Base-by-base conservation (phyloP, 2,329 filamentous ascomycete genomes). In the Scedosporium boydii region DNA sequence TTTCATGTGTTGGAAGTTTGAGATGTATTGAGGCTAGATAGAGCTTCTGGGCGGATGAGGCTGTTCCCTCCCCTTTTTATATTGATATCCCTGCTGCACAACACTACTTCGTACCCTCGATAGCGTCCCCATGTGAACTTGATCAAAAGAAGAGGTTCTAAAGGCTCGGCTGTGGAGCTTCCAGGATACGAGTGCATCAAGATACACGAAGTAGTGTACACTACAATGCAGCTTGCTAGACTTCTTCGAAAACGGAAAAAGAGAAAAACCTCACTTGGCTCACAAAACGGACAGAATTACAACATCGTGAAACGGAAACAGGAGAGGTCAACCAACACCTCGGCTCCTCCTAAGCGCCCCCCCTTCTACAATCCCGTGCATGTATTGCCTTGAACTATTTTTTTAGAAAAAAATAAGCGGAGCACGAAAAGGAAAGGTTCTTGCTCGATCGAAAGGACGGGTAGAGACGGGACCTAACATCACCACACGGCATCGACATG, bases 401-500 rank as follows among this genome's bases (percentile, higher is more conserved):
- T n/a, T 14, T 46, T 18, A 23, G 3, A 23, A 29, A 46, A 16
- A 46, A 46, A 46, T 23, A 55, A 55, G 55, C 55, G 55, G 55
- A 23, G 27, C 27, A 34, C 55, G 55, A 16, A 16, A 18, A 16
- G 34, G 14, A 21, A 21, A 55, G 18, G 29, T 38, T 38, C 46
- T 12, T 23, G n/a, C 21, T 51, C 12, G 21, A 2, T 6, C 16
- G 21, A 58, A 38, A 6, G 26, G 3, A 23, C 55, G 55, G 55
- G 55, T 38, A 58, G 55, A 58, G 55, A 58, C 55, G 55, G 55
- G 55, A 58, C 34, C 55, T 58, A 58, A 26, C 27, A 27, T 10
- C 23, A 18, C 4, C 16, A 9, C 18, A 14, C 12, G 18, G 6
- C 23, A 23, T 23, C 23, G 51, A 55, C 16, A 12, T 16, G 18